Conservation (phyloP, 805 yeast species). For the Spathaspora passalidarum region DNA sequence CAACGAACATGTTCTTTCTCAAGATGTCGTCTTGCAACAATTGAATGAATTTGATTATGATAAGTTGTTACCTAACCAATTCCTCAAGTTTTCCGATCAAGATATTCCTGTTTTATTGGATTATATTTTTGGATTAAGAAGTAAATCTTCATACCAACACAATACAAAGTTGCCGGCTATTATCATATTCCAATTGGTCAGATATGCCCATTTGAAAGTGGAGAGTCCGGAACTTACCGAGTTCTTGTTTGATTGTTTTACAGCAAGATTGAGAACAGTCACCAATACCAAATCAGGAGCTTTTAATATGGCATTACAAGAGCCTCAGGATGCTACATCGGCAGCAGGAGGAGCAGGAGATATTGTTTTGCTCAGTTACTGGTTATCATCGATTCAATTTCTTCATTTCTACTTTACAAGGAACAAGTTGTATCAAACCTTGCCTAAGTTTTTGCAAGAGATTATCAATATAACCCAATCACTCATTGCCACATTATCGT, state of each 20-base stretch:
- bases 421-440: conserved; percentile 52
- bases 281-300: conserved; percentile 62
- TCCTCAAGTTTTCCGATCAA: conserved; percentile 56
- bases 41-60: conserved; percentile 53
- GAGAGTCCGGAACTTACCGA: conserved; percentile 56
- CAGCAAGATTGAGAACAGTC: conserved; percentile 58
- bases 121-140: conserved; percentile 45
- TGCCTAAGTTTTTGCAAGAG: conserved; percentile 63
- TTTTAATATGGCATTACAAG: conserved; percentile 37
- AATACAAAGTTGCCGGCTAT: conserved; percentile 64
- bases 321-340: conserved; percentile 20
- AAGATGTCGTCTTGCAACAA: conserved; percentile 26
- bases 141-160: conserved; percentile 36
- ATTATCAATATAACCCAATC: conserved; percentile 59
- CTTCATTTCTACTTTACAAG: conserved; percentile 73
- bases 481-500: conserved; percentile 60
- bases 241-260: conserved; percentile 56
- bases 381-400: conserved; percentile 81
- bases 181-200: conserved; percentile 62
- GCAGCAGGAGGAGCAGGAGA: conserved; percentile 47
- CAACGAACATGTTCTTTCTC: conserved; percentile 28
- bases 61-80: conserved; percentile 55
- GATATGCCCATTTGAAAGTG: conserved; percentile 61
- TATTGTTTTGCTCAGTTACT: conserved; percentile 72
- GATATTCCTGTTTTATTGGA: conserved; percentile 50